phyloP scores from a whole-genome alignment of 345 rosid species.

The Lepidium aucheri region DNA sequence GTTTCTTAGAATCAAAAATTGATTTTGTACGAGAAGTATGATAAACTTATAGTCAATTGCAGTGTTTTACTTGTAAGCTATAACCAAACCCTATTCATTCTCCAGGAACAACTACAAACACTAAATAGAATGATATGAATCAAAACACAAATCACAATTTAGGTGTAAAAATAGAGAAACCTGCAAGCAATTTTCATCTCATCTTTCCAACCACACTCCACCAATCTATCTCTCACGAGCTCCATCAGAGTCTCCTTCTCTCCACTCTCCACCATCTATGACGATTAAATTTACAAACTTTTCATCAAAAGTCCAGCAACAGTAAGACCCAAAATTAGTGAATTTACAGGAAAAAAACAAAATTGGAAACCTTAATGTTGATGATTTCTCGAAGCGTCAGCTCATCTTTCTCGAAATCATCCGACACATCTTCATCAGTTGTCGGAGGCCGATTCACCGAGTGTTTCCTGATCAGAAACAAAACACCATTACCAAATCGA shows the following conservation, averaged over 20 bases:
- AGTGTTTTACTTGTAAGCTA: neutral
- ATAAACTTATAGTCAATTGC: too few relatives aligned
- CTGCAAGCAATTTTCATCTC: slow-evolving; percentile 81
- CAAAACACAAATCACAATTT: neutral
- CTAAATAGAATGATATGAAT: neutral
- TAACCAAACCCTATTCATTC: neutral
- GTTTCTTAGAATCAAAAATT: neutral
- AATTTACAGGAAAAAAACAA: neutral
- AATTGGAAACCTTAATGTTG: slow-evolving; percentile 47
- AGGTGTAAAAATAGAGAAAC: slow-evolving; percentile 21
- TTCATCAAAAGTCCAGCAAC: neutral
- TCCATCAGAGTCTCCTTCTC: slow-evolving; percentile 69
- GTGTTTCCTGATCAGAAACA: slow-evolving; percentile 39
- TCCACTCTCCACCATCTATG: slow-evolving; percentile 61
- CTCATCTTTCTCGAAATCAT: slow-evolving; percentile 30
- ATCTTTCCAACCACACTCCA: slow-evolving; percentile 83
- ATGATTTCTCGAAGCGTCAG: slow-evolving; percentile 54
- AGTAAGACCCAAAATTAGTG: neutral
- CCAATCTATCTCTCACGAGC: slow-evolving; percentile 59
- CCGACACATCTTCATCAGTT: slow-evolving; percentile 39
- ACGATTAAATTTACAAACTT: neutral
- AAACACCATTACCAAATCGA: neutral
- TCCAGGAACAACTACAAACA: neutral
- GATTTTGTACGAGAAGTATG: neutral
- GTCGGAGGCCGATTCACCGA: slow-evolving; percentile 63